Evolutionary conservation across 768 basidiomycete species (phyloP), one percentile per base, ranked within the genome.

Genomic region (Hypholoma fasciculare): DNA sequence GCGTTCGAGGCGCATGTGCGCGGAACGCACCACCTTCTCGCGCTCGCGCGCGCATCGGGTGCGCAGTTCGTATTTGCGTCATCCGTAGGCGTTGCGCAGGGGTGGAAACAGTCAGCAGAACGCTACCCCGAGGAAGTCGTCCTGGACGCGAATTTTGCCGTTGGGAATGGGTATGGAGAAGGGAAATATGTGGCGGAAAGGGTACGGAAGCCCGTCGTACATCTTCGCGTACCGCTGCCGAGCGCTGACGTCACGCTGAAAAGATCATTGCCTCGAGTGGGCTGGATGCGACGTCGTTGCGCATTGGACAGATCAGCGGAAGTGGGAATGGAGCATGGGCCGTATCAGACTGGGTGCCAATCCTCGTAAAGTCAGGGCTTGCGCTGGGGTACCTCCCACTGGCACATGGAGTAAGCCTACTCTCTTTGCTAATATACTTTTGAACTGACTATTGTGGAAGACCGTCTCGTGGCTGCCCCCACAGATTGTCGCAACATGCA

Each of bases 1-100:
- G 77, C 78, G 0, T 77, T 79, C 44, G 79, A 79, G 48, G 68
- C 74, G 2, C 72, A 65, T 54, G 66, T 81, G 11, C 65, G 64
- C 6, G 74, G 74, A 2, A 72, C 72, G 4, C 73, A 76, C 7
- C 72, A 77, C 40, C 60, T 74, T 30, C 61, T 71, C 23, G 74
- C 77, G 50, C 67, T 82, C 19, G 69, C 71, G 1, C 68, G 73
- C 0, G 62, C 59, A 3, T 14, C 27, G 23, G 68, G 68, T 13
- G 67, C 74, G 2, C 67, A 69, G 9, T 64, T 80, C 52, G 43
- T 79, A 40, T 82, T 78, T 57, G 75, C 74, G 13, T 67, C 66
- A 20, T 69, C 72, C 3, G 64, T 71, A 19, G 66, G 63, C 2
- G 57, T 64, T 40, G 65, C 69, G 6, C 49, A 53, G 3, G 53